Base-by-base conservation (phyloP, 2,329 filamentous ascomycete genomes). In the Fusarium vanettenii region DNA sequence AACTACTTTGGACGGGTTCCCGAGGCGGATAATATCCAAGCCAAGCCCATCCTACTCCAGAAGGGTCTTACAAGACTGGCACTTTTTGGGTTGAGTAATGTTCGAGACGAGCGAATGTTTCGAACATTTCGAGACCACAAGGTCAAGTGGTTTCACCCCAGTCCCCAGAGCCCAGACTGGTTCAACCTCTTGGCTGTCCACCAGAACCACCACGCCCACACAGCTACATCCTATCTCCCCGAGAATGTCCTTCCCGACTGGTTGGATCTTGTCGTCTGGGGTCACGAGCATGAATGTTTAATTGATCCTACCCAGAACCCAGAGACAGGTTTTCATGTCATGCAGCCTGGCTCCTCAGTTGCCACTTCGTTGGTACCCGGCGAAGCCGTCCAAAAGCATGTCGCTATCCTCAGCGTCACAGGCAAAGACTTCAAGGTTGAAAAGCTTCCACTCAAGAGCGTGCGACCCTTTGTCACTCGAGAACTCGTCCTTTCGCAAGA, bases 171-270 rank as follows among this genome's bases (percentile, higher is more conserved):
- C 79, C 78, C 90, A 20, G 95, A 98, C 76, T 99, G 96, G 94
- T 99, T 98, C 87, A 98, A 98, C 79, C 83, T 99, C 68, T 92
- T 99, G 85, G 93, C 94, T 41, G 94, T 99, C 4, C 97, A 99
- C 80, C 97, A 99, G 80, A 99, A 99, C 77, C 97, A 98, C 79
- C 92, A 97, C 79, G 94, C 95, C 0, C 93, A 98, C 80, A 97
- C 94, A 0, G 91, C 95, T 20, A 98, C 96, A 0, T 93, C 94
- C n/a, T 98, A 98, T 80, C 88, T 99, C 0, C 96, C 97, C 0
- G 97, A 99, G 80, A 95, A 93, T 77, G 97, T 98, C 78, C 87
- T 99, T 0, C 97, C 97, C 0, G 92, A 95, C 20, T 98, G 97
- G 85, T 86, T 99, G 73, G 93, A 99, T 80, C 87, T 99, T 6